phyloP scores from a whole-genome alignment of 225 moss, liverwort and hornwort species.

The Polytrichum formosum region DNA sequence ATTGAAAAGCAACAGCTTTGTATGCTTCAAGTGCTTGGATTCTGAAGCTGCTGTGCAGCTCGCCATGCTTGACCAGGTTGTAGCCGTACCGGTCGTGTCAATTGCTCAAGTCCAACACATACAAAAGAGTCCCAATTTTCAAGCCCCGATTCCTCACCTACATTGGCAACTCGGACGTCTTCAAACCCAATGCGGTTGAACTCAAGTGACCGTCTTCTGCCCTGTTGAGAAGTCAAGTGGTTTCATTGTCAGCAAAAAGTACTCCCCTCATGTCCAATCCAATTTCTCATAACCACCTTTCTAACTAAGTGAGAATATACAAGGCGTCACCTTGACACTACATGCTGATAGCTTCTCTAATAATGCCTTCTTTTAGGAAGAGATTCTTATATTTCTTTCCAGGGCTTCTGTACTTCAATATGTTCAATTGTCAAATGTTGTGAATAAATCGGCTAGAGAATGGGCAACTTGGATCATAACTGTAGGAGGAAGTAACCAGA shows the following conservation, averaged over 20 bases:
- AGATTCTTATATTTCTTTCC: no score
- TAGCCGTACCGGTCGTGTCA: slow-evolving; percentile 27
- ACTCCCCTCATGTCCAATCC: neutral
- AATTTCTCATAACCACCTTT: no score
- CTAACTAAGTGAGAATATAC: no score
- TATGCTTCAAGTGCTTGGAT: slow-evolving; percentile 42
- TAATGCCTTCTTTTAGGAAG: no score
- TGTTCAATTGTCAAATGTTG: no score
- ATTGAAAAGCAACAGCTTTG: neutral
- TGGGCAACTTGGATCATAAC: no score
- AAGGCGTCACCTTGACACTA: no score
- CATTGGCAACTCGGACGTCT: slow-evolving; percentile 46
- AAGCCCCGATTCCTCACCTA: slow-evolving; percentile 36
- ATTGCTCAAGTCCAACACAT: slow-evolving; percentile 32
- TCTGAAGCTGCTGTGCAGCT: slow-evolving; percentile 46
- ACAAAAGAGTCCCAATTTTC: slow-evolving; percentile 56
- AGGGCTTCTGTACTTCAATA: no score
- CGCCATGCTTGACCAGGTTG: slow-evolving; percentile 52
- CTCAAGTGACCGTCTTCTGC: slow-evolving; percentile 37
- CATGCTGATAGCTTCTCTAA: no score
- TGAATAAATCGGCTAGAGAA: no score
- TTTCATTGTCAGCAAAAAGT: neutral
- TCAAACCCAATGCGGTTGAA: slow-evolving; percentile 35
- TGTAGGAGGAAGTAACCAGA: no score
- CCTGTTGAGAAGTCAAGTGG: slow-evolving; percentile 23